Conservation (phyloP, 805 yeast genomes). For the Myxozyma geophila region DNA sequence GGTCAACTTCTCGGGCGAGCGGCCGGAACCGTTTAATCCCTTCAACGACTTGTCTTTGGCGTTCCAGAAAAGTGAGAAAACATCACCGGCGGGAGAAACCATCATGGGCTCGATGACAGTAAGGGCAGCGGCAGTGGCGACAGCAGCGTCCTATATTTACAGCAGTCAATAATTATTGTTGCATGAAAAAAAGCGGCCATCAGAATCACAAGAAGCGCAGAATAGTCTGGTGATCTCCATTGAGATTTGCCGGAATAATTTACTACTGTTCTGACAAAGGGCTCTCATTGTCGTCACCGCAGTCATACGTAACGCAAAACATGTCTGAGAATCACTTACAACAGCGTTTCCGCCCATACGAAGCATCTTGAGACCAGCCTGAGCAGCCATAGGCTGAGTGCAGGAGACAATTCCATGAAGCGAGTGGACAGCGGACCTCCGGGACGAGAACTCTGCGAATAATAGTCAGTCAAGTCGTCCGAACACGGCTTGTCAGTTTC, state of each 20-base stretch:
- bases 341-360: conserved; percentile 70
- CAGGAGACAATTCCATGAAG: conserved; percentile 74
- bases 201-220: no score
- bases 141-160: conserved; percentile 46
- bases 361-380: conserved; percentile 70
- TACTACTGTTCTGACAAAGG: no score
- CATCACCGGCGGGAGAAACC: conserved; percentile 51
- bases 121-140: conserved; percentile 50
- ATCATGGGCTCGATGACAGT: conserved; percentile 48
- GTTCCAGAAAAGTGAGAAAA: conserved; percentile 64
- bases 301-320: neutral
- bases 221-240: no score
- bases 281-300: no score
- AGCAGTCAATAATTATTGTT: neutral
- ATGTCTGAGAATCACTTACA: conserved; percentile 12
- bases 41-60: conserved; percentile 55
- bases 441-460: conserved; percentile 50
- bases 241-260: no score
- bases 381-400: conserved; percentile 75
- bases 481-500: neutral
- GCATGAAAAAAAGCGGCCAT: no score
- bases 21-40: conserved; percentile 79
- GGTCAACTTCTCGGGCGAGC: conserved; percentile 58
- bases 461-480: conserved; percentile 1
- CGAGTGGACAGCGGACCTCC: conserved; percentile 77